Percentiles rank a stretch among this genome's conserved stretches.
Conservation (phyloP, 139 green algal species). For the Chlamydomonas urium region DNA sequence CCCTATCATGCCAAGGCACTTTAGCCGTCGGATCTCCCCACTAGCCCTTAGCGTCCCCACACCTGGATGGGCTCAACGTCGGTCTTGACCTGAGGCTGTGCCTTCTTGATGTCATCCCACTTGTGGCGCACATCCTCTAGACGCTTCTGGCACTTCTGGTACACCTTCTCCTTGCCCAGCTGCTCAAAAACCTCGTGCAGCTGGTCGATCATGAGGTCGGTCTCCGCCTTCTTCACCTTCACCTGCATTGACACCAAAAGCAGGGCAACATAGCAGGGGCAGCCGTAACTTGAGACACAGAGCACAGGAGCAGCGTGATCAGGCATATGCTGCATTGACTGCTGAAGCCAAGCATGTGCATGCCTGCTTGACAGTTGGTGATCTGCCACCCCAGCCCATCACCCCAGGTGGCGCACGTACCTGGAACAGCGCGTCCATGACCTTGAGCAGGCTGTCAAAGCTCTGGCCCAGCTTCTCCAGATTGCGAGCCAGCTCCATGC, state of each 20-base stretch:
- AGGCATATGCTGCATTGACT: too few relatives aligned
- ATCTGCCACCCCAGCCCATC: too few relatives aligned
- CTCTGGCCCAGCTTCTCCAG: conserved; percentile 43
- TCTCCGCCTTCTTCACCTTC: conserved; percentile 58
- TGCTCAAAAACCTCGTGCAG: conserved; percentile 53
- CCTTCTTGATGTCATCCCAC: conserved; percentile 73
- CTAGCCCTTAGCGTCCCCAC: too few relatives aligned
- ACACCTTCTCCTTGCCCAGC: conserved; percentile 46
- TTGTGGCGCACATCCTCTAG: conserved; percentile 56
- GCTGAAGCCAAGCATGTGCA: too few relatives aligned
- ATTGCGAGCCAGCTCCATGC: conserved; percentile 62
- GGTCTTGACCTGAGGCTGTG: conserved; percentile 50
- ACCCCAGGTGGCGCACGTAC: too few relatives aligned
- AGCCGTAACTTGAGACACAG: too few relatives aligned
- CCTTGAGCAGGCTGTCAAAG: conserved; percentile 68
- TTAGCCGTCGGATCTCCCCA: too few relatives aligned
- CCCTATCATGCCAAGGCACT: too few relatives aligned
- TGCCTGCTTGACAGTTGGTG: too few relatives aligned
- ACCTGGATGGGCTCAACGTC: conserved; percentile 66
- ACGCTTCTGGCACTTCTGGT: conserved; percentile 64
- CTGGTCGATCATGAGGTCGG: conserved; percentile 75
- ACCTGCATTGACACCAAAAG: too few relatives aligned
- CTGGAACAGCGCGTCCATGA: conserved; percentile 76
- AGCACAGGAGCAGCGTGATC: too few relatives aligned
- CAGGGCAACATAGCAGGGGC: too few relatives aligned